Percentiles rank a stretch among this genome's conserved stretches.
These are phyloP conservation scores for Orbilia blumenaviensis DNA, from an alignment of 2,329 filamentous ascomycete genomes.

Conservation along the genomic window DNA sequence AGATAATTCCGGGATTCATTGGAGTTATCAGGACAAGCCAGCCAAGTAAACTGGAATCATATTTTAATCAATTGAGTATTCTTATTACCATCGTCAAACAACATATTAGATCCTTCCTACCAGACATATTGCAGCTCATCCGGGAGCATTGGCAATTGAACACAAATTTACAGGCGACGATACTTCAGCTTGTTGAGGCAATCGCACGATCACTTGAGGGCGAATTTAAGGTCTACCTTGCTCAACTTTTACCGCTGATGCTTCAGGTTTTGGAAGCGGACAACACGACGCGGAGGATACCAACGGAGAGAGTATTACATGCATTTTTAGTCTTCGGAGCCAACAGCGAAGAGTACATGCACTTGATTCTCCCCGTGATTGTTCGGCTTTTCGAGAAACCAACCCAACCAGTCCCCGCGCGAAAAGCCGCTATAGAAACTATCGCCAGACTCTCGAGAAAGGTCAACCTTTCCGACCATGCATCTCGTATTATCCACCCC, in stretches of 20 bases:
- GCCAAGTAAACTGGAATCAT: conserved; percentile 82
- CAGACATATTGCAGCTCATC: conserved; percentile 83
- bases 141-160: conserved; percentile 89
- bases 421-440: conserved; percentile 91
- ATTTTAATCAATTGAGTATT: conserved; percentile 95
- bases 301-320: conserved; percentile 90
- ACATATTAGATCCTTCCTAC: conserved; percentile 90
- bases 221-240: conserved; percentile 97
- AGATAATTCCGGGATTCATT: conserved; percentile 94
- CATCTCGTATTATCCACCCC: conserved; percentile 94
- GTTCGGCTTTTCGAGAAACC: conserved; percentile 92
- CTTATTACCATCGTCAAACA: conserved; percentile 95
- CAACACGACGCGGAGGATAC: conserved; percentile 74
- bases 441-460: conserved; percentile 93
- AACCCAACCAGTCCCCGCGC: conserved; percentile 78
- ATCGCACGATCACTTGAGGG: conserved; percentile 93
- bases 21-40: conserved; percentile 85
- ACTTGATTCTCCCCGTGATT: conserved; percentile 94
- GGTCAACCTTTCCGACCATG: conserved; percentile 96
- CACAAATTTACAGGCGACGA: conserved; percentile 84
- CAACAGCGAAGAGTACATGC: conserved; percentile 98
- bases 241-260: conserved; percentile 89
- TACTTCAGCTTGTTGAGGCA: conserved; percentile 88
- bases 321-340: conserved; percentile 95
- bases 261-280: conserved; percentile 92